Evolutionary conservation across 108 stramenopile species (phyloP).

Genomic region (Asterionellopsis glacialis): DNA sequence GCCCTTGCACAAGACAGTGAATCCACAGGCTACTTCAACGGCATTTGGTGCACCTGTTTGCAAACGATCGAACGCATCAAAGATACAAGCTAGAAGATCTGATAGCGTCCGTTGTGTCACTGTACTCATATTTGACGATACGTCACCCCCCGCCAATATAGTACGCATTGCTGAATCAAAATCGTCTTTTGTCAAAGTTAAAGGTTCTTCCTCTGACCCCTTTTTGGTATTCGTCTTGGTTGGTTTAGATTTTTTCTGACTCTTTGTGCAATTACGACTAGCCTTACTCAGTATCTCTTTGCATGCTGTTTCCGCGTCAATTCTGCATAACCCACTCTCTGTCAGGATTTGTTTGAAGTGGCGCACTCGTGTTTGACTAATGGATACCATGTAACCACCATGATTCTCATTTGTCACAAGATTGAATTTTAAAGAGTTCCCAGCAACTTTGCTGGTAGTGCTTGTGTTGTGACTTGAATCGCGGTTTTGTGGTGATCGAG

Average conservation of each 20-base stretch:
- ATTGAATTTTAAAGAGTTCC: slow-evolving; percentile 67
- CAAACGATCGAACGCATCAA: slow-evolving; percentile 70
- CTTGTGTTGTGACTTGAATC: neutral
- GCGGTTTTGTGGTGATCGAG: neutral
- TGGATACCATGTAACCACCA: slow-evolving; percentile 70
- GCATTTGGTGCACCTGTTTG: slow-evolving; percentile 55
- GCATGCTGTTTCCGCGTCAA: slow-evolving; percentile 61
- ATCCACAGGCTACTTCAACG: slow-evolving; percentile 75
- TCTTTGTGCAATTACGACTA: slow-evolving; percentile 29
- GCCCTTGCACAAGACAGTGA: slow-evolving; percentile 82
- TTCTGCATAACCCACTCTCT: slow-evolving; percentile 63
- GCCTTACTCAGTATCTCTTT: slow-evolving; percentile 63
- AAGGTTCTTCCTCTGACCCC: neutral
- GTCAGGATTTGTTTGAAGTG: slow-evolving; percentile 66
- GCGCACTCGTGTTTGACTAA: slow-evolving; percentile 65
- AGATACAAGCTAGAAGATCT: slow-evolving; percentile 63
- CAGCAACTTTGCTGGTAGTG: slow-evolving; percentile 3
- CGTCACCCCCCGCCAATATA: slow-evolving; percentile 4
- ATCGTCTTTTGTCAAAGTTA: slow-evolving; percentile 56
- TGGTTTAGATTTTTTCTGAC: too few species aligned
- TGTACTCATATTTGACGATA: slow-evolving; percentile 17
- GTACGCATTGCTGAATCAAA: slow-evolving; percentile 75
- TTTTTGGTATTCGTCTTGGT: slow-evolving; percentile 10
- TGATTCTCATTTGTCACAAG: slow-evolving; percentile 57
- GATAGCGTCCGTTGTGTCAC: slow-evolving; percentile 49